Evolutionary conservation across 108 stramenopile genomes (phyloP), one percentile per base, ranked within the genome.

Genomic region (Cyclostephanos tholiformis): DNA sequence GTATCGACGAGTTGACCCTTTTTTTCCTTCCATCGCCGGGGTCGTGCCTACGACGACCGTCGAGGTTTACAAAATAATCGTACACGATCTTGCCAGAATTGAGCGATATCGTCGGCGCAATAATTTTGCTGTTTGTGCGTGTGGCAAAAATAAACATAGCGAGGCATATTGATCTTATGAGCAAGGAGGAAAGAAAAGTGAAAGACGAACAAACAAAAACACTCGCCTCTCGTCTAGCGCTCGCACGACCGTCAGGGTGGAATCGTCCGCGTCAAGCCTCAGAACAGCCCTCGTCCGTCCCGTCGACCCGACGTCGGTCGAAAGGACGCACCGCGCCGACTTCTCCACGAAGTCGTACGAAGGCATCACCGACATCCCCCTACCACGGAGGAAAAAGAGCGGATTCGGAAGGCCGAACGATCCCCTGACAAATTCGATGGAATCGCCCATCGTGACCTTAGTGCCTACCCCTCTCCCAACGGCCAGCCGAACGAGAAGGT

Each of bases 21-120:
- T 26, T 6, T 14, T 58, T 53, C n/a, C 41, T 10, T 9, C 58
- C 22, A 36, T 58, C 23, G 13, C 19, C 29, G 17, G 53, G 35
- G 20, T 19, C 29, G 19, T n/a, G 19, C 0, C 29, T 35, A 4
- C 26, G 19, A 63, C 35, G 16, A 32, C 30, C 70, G 11, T 75
- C 69, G 27, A 81, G 80, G 20, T 62, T 53, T 39, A 81, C 36
- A 38, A 75, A 68, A 61, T 73, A 81, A 60, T 81, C 80, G 62
- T 75, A 81, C 11, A 81, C 74, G 6, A 81, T 81, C 56, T 81
- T 81, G 17, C 80, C 80, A n/a, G 80, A 63, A 52, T 71, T 65
- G 38, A 81, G 74, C 7, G 80, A 81, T 74, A 81, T 81, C 22
- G 80, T 81, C 3, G 80, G 80, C 32, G 80, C 80, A 20, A 81